These are phyloP conservation scores for Phlebiopsis gigantea DNA, from an alignment of 768 basidiomycete genomes.

Conservation along the genomic window DNA sequence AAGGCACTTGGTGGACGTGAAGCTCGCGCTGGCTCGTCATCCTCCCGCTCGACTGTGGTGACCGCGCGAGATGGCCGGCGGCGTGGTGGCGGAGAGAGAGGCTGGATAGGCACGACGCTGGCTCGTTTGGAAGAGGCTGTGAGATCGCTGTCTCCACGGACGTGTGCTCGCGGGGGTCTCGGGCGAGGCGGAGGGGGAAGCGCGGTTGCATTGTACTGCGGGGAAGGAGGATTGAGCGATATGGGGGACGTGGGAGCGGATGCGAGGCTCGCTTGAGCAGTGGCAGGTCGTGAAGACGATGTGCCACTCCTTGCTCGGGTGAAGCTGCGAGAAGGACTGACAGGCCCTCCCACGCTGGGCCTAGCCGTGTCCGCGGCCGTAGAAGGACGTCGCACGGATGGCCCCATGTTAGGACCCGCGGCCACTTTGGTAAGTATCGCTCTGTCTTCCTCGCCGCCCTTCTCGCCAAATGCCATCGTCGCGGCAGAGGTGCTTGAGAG, in stretches of 20 bases:
- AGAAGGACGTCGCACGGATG: neutral
- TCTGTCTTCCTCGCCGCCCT: neutral
- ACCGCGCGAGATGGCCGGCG: neutral
- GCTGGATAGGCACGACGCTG: slow-evolving; percentile 28
- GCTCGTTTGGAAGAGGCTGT: slow-evolving; percentile 8
- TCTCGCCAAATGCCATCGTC: slow-evolving; percentile 17
- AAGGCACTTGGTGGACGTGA: slow-evolving; percentile 25
- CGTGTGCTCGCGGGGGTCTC: slow-evolving; percentile 12
- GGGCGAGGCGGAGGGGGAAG: slow-evolving; percentile 55
- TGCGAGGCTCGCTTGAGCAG: slow-evolving; percentile 27
- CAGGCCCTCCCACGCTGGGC: neutral
- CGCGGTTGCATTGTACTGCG: slow-evolving; percentile 8
- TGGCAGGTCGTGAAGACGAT: slow-evolving; percentile 27
- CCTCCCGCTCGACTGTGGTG: slow-evolving; percentile 2
- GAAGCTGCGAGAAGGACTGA: neutral
- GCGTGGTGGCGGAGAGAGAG: slow-evolving; percentile 34
- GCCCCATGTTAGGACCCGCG: neutral
- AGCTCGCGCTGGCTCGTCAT: neutral
- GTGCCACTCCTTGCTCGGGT: neutral
- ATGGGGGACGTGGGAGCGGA: slow-evolving; percentile 21
- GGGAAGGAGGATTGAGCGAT: slow-evolving; percentile 16
- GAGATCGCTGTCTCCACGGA: slow-evolving; percentile 12
- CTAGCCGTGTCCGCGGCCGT: neutral
- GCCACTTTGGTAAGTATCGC: neutral
- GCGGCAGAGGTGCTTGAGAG: slow-evolving; percentile 20